Evolutionary conservation across 805 yeast genomes (phyloP), one percentile per base, ranked within the genome.

Genomic region (Pichia kluyveri): DNA sequence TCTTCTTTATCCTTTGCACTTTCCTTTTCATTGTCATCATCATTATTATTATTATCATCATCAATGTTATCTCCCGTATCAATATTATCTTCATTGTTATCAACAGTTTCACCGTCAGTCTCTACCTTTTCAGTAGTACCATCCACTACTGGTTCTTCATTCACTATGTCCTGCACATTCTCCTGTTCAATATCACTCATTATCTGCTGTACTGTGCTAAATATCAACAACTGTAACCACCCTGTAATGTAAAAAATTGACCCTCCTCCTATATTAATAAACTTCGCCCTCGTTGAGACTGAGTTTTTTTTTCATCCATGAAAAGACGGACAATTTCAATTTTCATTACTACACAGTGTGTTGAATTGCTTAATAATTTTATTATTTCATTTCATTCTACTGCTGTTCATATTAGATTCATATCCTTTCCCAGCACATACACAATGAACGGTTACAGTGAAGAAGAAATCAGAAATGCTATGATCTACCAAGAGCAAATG

Each of bases 401-500:
- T 23, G 26, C 26, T 23, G 1, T 23, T 23, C 26, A 23, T 23
- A 23, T 5, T 19, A 19, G 23, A 3, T 23, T 23, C 3, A 23
- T 23, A 23, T 23, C 26, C 26, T 23, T 23, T 23, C 7, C 7
- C 32, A 27, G n/a, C 26, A 30, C 32, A 30, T 6, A 30, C 17
- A 51, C 19, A 45, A 59, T 58, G 63, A 65, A 56, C 58, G 66
- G 57, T 28, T 59, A 56, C 56, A 55, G 61, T 23, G 59, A 62
- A 56, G 65, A 60, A 54, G 62, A 61, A 52, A 58, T 61, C 43
- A 80, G 76, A 70, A 80, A 76, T 61, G 53, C 52, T 19, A 48
- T 48, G 51, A 40, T 48, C 7, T 48, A 45, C 38, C 57, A 54
- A 55, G 87, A 82, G 60, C 86, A 80, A 58, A 82, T 81, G 66